Conservation (phyloP, 1,139 yeast species). For the Arxiozyma telluris region DNA sequence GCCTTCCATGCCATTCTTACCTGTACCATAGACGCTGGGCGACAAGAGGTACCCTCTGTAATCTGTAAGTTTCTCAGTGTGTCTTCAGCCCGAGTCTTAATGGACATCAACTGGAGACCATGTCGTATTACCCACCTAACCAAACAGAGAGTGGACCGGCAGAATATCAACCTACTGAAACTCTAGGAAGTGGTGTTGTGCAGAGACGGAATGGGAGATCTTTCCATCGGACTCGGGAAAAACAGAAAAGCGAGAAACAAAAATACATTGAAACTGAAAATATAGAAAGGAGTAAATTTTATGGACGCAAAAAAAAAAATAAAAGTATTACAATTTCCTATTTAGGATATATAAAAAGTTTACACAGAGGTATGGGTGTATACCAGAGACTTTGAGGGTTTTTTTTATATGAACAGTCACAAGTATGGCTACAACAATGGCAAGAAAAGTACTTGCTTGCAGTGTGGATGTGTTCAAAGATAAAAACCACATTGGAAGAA, state of each 20-base stretch:
- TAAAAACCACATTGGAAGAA: neutral
- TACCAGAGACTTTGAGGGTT: too few species aligned
- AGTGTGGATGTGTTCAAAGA: neutral
- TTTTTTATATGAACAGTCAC: neutral
- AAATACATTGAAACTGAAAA: neutral
- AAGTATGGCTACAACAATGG: too few species aligned
- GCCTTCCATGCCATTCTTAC: neutral
- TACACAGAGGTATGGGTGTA: neutral
- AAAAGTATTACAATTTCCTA: neutral
- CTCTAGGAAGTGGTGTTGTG: neutral
- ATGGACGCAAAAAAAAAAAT: neutral
- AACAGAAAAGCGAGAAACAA: too few species aligned
- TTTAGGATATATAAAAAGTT: neutral
- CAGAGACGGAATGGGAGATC: neutral
- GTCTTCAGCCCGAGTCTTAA: neutral
- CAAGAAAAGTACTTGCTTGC: too few species aligned
- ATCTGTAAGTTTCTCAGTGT: neutral
- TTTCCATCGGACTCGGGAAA: neutral
- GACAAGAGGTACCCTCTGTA: neutral
- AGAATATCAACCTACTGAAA: neutral
- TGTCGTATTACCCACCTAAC: neutral
- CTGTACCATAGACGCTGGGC: neutral
- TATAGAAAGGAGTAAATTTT: too few species aligned
- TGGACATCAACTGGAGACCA: neutral
- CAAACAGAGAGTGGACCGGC: neutral